Evolutionary conservation across 2,329 filamentous ascomycete species (phyloP), one percentile per base, ranked within the genome.

Genomic region (Sclerotinia minor): DNA sequence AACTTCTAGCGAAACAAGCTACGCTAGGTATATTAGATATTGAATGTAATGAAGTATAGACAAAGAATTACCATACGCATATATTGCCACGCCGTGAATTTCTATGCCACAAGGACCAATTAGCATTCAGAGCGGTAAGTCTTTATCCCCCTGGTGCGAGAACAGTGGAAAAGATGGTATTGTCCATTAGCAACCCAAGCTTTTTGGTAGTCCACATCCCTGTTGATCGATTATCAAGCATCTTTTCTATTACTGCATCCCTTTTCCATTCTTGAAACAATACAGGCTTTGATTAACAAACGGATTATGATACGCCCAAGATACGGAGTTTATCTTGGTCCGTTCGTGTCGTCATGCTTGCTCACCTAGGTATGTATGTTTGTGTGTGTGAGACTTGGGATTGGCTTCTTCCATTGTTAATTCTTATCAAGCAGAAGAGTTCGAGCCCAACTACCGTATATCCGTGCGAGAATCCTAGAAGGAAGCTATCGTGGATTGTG

Each of bases 181-280:
- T 54, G n/a, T n/a, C 35, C 29, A 9, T 41, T 41, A 15, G 38
- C 38, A 15, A 21, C 17, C 7, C 5, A 32, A 8, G 11, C 13
- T 41, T 35, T 35, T 35, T 13, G 21, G 47, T 49, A 54, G 13
- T 54, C 53, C 13, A 9, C 29, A 55, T 55, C 53, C 53, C 24
- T 38, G 53, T 24, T 35, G 9, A 24, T 35, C 29, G 58, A 61
- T 61, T 50, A 61, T 61, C 58, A 61, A 61, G 45, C 44, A 49
- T 35, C n/a, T 35, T 55, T 32, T 35, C 52, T 29, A 13, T 45
- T 29, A 59, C 29, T 45, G 57, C 35, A 54, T 54, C 29, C 57
- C 32, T 38, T 24, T 49, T 60, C 26, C 58, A 24, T 60, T 50
- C 58, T 61, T 61, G 58, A 49, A 50, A 61, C 45, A 49, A 57